phyloP scores from a whole-genome alignment of 768 basidiomycete species.

The Psilocybe subaeruginosa region DNA sequence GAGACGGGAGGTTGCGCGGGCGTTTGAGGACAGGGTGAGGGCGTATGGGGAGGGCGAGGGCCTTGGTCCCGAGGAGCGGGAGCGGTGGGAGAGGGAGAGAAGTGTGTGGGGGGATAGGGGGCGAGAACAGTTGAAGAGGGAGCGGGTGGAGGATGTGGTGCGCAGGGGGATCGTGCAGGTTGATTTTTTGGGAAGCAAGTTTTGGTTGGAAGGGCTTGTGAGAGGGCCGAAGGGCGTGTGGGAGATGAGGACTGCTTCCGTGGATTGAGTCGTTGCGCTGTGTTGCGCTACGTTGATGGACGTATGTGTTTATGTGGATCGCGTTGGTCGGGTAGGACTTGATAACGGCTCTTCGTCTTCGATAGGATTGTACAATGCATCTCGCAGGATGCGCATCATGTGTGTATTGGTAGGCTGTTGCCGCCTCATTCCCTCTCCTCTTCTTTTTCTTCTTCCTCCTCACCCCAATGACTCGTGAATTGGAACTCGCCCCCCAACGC shows the following conservation, averaged over 20 bases:
- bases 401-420: too few relatives aligned
- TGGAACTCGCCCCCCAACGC: too few relatives aligned
- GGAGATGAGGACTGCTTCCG: conserved; percentile 58
- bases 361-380: too few relatives aligned
- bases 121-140: too few relatives aligned
- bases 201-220: conserved; percentile 55
- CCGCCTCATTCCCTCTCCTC: too few relatives aligned
- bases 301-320: too few relatives aligned
- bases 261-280: not conserved
- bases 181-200: conserved; percentile 61
- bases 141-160: conserved; percentile 4
- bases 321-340: too few relatives aligned
- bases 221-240: conserved; percentile 61
- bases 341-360: too few relatives aligned
- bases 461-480: too few relatives aligned
- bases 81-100: not conserved
- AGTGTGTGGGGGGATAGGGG: conserved; percentile 28
- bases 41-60: not conserved
- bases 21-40: conserved; percentile 44
- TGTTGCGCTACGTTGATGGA: too few relatives aligned
- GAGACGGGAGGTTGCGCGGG: conserved; percentile 42
- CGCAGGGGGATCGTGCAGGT: conserved; percentile 55
- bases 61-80: not conserved
- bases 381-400: too few relatives aligned
- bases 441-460: too few relatives aligned